Evolutionary conservation across 2,329 filamentous ascomycete species (phyloP), one percentile per base, ranked within the genome.

Genomic region (Dendrostoma leiphaemia): DNA sequence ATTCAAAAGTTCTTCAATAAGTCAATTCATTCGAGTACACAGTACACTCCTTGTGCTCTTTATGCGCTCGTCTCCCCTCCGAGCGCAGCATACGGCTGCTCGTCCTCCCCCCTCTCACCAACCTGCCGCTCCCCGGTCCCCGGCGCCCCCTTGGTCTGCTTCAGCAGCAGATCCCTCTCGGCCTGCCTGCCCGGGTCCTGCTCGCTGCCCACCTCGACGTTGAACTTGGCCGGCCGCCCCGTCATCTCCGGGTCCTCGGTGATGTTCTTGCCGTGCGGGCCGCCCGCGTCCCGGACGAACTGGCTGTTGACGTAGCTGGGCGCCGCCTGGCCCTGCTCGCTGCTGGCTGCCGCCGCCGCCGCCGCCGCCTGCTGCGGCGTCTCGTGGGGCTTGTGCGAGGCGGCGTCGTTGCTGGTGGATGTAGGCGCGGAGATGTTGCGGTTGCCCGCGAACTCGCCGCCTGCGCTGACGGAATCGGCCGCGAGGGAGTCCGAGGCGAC

Each of bases 401-500:
- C 29, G 7, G 34, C n/a, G n/a, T 32, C 9, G 43, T 10, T 24
- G 12, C 17, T 26, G n/a, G 37, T 40, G 24, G 44, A 32, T 26
- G 38, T 38, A 37, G 19, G 15, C 6, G 44, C 21, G 28, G 38
- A 10, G 40, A 57, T 40, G 34, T 53, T 58, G 23, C 76, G 74
- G 70, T 90, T 89, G 53, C 78, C 68, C 37, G 79, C 73, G 63
- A 89, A 90, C 12, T 69, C 73, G 60, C 88, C 89, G 54, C 78
- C 78, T 21, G 74, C 61, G 44, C 76, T 72, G 56, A 83, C 71
- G 0, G 89, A 94, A 64, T 93, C 86, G 55, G 84, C 86, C 10
- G 90, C 90, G 5, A 95, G 83, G 6, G 89, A 93, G 70, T 88
- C 88, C 13, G 79, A 74, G 41, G 80, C 72, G 1, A 93, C 78